Percentiles rank a stretch among this genome's conserved stretches.
Evolutionary conservation across 176 grass and related monocot species (phyloP).

Genomic region (Oryza officinalis): DNA sequence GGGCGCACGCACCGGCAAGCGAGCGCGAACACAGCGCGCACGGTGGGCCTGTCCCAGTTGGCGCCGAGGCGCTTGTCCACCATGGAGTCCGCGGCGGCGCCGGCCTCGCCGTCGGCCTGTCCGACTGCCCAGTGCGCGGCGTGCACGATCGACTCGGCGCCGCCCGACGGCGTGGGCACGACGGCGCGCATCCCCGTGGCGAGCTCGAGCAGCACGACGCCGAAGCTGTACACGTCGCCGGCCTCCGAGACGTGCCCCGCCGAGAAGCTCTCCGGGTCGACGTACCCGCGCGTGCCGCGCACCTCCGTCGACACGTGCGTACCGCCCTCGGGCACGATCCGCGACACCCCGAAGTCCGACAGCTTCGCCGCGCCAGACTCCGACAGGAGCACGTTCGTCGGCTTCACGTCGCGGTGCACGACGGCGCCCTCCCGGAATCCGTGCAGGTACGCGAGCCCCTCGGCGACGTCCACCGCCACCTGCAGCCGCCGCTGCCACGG

Average conservation of each 20-base stretch:
- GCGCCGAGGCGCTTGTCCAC: constrained; percentile 55
- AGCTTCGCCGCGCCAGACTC: constrained; percentile 60
- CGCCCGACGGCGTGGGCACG: constrained; percentile 58
- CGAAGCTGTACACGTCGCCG: constrained; percentile 87
- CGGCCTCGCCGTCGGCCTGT: neutral
- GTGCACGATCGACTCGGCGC: constrained; percentile 64
- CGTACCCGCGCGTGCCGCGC: constrained; percentile 62
- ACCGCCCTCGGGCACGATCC: constrained; percentile 49
- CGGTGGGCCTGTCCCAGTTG: constrained; percentile 47
- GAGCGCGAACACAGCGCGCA: constrained; percentile 47
- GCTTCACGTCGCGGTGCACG: constrained; percentile 81
- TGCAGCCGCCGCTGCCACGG: constrained; percentile 53
- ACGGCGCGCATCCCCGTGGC: constrained; percentile 82
- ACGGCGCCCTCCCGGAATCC: constrained; percentile 54
- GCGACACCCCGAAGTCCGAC: constrained; percentile 74
- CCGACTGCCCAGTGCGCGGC: constrained; percentile 33
- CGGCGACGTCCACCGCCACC: constrained; percentile 54
- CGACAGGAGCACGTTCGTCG: constrained; percentile 58
- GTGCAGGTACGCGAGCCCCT: constrained; percentile 75
- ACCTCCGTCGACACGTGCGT: constrained; percentile 77
- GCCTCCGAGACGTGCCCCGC: constrained; percentile 57
- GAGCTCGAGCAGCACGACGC: constrained; percentile 90
- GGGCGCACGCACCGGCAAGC: constrained; percentile 63
- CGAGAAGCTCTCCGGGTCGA: constrained; percentile 73
- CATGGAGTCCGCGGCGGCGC: constrained; percentile 25